These are phyloP conservation scores for Sinapis alba DNA, from an alignment of 441 rosid species.

Conservation along the genomic window DNA sequence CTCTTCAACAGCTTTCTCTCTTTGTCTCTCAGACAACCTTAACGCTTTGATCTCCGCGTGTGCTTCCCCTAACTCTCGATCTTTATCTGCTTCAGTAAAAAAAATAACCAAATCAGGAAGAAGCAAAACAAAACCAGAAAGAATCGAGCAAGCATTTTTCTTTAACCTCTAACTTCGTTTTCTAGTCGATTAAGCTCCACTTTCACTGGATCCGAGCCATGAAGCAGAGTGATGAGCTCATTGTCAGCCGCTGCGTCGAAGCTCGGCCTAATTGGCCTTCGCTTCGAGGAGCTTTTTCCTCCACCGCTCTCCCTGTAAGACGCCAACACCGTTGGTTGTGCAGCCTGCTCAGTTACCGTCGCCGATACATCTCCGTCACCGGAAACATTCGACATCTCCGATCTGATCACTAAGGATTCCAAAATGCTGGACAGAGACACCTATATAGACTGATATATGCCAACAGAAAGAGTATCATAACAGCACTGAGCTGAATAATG, in stretches of 20 bases:
- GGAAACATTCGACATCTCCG: constrained; percentile 78
- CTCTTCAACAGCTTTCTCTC: constrained; percentile 99
- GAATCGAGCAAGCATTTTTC: constrained; percentile 68
- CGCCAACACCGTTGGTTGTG: constrained; percentile 62
- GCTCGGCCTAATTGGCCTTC: constrained; percentile 79
- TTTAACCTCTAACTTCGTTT: constrained; percentile 89
- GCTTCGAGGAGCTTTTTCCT: constrained; percentile 60
- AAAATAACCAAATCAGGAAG: background rate
- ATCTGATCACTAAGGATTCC: constrained; percentile 53
- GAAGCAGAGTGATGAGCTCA: constrained; percentile 82
- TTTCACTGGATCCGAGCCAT: constrained; percentile 99
- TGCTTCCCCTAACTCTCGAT: constrained; percentile 88
- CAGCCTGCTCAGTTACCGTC: constrained; percentile 34
- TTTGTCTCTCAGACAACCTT: constrained; percentile 74
- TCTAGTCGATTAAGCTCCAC: constrained; percentile 96
- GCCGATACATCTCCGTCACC: constrained; percentile 54
- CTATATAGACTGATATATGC: background rate
- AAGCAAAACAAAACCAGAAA: background rate
- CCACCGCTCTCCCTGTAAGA: constrained; percentile 79
- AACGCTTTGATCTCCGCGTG: constrained; percentile 93
- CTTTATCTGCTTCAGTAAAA: constrained; percentile 73
- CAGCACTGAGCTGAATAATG: constrained; percentile 19
- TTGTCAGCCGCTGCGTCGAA: constrained; percentile 78
- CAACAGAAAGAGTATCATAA: background rate
- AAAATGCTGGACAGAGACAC: constrained; percentile 23